Evolutionary conservation across 257 asterid genomes (phyloP).

Genomic region (Nyctanthes arbortristis): DNA sequence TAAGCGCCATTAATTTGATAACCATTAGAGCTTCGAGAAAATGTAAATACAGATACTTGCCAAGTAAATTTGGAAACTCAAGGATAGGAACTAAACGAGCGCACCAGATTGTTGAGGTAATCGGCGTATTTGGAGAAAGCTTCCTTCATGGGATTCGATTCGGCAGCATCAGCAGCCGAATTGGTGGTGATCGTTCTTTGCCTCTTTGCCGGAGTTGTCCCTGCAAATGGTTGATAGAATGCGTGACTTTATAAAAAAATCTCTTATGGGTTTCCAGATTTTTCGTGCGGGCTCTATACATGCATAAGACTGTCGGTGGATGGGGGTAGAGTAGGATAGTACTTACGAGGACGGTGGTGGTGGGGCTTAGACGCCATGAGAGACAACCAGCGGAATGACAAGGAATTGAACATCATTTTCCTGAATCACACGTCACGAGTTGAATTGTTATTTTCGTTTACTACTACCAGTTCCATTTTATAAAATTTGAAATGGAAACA

Average conservation of each 20-base stretch:
- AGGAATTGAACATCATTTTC: constrained; percentile 24
- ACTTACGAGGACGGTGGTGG: constrained; percentile 48
- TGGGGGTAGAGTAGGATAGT: neutral
- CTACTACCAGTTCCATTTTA: no score
- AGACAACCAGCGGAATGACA: constrained; percentile 31
- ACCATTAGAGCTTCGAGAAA: neutral
- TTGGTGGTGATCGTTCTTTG: constrained; percentile 49
- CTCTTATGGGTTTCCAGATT: neutral
- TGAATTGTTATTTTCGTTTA: no score
- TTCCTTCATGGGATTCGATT: constrained; percentile 51
- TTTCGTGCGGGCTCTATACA: no score
- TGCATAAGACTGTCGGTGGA: no score
- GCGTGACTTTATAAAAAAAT: constrained; percentile 12
- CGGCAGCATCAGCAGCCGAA: constrained; percentile 26
- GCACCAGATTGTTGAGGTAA: constrained; percentile 71
- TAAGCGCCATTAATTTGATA: neutral
- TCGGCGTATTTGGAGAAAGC: constrained; percentile 67
- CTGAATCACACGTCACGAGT: no score
- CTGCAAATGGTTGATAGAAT: constrained; percentile 57
- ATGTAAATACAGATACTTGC: neutral
- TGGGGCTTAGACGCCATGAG: constrained; percentile 63
- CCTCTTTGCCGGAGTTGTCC: constrained; percentile 42
- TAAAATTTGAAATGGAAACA: no score
- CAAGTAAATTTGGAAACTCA: neutral
- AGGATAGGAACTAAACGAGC: neutral